phyloP scores from a whole-genome alignment of 2,329 filamentous ascomycete species.

The Cryphonectria parasitica region DNA sequence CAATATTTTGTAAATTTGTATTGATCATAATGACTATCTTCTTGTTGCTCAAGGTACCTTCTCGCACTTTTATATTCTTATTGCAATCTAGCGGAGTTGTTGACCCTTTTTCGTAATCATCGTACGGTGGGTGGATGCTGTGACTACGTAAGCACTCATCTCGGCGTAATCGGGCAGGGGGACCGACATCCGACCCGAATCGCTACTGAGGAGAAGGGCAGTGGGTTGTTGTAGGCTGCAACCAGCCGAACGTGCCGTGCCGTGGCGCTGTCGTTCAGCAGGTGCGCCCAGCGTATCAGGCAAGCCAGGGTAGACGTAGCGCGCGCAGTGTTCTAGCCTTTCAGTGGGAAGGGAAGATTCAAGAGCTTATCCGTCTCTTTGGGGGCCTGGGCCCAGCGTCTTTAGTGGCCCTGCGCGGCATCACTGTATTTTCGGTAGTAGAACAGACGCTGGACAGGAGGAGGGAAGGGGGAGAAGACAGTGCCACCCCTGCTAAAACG shows the following conservation, averaged over 20 bases:
- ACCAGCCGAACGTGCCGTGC: neutral
- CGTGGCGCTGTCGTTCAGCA: neutral
- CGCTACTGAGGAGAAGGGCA: neutral
- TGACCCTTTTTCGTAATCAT: neutral
- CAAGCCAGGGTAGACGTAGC: too few species aligned
- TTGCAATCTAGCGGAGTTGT: neutral
- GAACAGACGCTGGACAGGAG: too few species aligned
- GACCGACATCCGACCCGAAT: conserved; percentile 10
- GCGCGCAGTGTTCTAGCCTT: neutral
- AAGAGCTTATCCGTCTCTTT: neutral
- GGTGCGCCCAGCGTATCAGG: neutral
- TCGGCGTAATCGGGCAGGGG: conserved; percentile 6
- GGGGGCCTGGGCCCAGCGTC: neutral
- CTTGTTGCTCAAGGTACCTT: too few species aligned
- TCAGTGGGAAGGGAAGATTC: neutral
- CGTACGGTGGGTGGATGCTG: neutral
- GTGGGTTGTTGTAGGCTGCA: neutral
- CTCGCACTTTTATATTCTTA: too few species aligned
- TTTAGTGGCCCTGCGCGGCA: neutral
- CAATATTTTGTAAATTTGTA: neutral
- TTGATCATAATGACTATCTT: neutral
- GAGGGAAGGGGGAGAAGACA: too few species aligned
- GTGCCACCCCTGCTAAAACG: too few species aligned
- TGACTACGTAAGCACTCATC: conserved; percentile 12
- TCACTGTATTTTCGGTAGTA: too few species aligned